Conservation (phyloP, 75 land plant species). For the Larix kaempferi region DNA sequence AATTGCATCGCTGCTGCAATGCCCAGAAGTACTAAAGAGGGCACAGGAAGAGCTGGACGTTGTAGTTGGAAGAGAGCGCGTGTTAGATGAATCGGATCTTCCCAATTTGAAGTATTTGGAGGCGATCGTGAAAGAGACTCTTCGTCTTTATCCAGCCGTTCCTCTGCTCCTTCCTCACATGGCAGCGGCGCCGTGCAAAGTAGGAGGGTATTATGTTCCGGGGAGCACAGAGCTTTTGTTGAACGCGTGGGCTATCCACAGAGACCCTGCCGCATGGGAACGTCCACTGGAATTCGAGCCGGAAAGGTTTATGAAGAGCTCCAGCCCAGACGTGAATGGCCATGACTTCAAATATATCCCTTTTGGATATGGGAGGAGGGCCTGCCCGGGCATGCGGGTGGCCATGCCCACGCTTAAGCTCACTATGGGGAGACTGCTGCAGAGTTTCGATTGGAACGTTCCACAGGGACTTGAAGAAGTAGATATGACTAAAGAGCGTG, state of each 20-base stretch:
- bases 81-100: neutral
- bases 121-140: neutral
- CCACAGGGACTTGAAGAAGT: neutral
- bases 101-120: neutral
- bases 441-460: neutral
- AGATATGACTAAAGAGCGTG: no score
- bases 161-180: neutral
- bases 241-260: neutral
- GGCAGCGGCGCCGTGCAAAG: neutral
- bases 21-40: neutral
- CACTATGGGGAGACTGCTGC: no score
- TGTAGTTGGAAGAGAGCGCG: neutral
- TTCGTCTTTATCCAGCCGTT: neutral
- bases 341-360: slow-evolving; percentile 13
- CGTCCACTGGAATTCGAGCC: neutral
- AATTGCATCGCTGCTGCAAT: neutral
- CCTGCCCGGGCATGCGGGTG: slow-evolving; percentile 6
- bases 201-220: neutral
- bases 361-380: slow-evolving; percentile 13
- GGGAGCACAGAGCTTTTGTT: neutral
- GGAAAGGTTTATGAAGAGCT: neutral
- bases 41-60: neutral
- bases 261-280: neutral
- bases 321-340: neutral
- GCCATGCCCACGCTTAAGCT: neutral